phyloP scores from a whole-genome alignment of 306 rosid genomes.

The Citrullus amarus region DNA sequence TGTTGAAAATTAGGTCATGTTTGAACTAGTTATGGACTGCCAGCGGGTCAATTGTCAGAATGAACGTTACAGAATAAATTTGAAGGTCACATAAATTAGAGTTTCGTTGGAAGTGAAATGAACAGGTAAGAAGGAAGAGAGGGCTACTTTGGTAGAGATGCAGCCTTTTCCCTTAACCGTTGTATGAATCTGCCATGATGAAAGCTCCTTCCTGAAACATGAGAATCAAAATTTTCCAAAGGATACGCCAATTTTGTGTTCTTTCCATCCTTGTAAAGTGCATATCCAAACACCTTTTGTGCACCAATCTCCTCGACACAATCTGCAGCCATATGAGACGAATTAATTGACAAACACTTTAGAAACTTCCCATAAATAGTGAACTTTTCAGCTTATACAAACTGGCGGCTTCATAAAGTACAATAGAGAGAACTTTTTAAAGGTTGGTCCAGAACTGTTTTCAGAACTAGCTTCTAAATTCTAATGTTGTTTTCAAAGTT shows the following conservation, averaged over 20 bases:
- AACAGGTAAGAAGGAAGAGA: background rate
- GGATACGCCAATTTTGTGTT: background rate
- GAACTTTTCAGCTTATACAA: background rate
- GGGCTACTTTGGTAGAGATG: slow-evolving; percentile 6
- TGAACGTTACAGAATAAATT: too few species aligned
- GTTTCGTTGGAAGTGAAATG: background rate
- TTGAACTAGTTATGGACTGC: background rate
- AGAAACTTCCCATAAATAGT: background rate
- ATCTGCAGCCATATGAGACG: slow-evolving; percentile 2
- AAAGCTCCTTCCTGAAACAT: slow-evolving; percentile 7
- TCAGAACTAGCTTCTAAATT: background rate
- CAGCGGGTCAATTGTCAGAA: background rate
- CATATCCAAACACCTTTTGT: slow-evolving; percentile 10
- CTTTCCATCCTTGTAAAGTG: slow-evolving; percentile 8
- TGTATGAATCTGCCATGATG: slow-evolving; percentile 3
- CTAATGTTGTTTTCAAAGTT: too few species aligned
- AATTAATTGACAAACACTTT: too few species aligned
- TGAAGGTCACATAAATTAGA: background rate
- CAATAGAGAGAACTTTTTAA: background rate
- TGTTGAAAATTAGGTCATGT: background rate
- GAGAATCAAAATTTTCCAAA: background rate
- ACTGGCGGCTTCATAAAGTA: background rate
- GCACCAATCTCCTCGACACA: slow-evolving; percentile 5
- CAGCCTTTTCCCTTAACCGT: background rate
- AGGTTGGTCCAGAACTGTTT: background rate